Conservation (phyloP, 176 grass and related monocot species). For the Urochloa ruziziensis region DNA sequence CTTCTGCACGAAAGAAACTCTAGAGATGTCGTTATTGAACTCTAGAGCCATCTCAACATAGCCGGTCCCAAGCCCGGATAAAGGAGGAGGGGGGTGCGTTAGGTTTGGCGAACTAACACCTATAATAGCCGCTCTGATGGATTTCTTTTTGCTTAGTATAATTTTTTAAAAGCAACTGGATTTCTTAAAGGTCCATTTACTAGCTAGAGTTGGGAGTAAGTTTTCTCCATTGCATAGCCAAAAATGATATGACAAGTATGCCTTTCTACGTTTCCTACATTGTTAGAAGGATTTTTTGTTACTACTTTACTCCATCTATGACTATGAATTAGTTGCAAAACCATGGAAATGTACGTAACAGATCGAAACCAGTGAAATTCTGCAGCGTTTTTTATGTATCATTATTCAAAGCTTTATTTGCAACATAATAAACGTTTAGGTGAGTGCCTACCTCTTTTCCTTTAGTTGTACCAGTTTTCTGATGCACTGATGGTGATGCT, state of each 20-base stretch:
- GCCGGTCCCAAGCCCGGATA: too few species aligned
- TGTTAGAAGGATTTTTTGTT: neutral
- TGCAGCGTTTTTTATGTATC: neutral
- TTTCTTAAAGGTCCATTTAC: neutral
- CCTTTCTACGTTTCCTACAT: neutral
- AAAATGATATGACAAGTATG: neutral
- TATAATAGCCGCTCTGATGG: too few species aligned
- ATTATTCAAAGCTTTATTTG: neutral
- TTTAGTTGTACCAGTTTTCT: constrained; percentile 34
- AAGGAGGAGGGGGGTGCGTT: too few species aligned
- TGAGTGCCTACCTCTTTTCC: constrained; percentile 35
- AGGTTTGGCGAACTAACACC: too few species aligned
- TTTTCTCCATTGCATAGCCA: neutral
- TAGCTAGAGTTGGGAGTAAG: neutral
- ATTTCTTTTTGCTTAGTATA: neutral
- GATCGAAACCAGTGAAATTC: neutral
- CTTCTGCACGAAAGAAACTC: constrained; percentile 34
- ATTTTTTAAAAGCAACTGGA: neutral
- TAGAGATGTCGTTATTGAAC: too few species aligned
- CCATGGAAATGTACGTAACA: neutral
- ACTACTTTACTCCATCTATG: neutral
- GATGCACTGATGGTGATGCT: constrained; percentile 6
- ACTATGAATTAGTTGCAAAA: neutral
- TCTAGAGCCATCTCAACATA: too few species aligned
- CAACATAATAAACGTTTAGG: neutral